Base-by-base conservation (phyloP, 2,329 filamentous ascomycete genomes). In the Claviceps humidiphila region DNA sequence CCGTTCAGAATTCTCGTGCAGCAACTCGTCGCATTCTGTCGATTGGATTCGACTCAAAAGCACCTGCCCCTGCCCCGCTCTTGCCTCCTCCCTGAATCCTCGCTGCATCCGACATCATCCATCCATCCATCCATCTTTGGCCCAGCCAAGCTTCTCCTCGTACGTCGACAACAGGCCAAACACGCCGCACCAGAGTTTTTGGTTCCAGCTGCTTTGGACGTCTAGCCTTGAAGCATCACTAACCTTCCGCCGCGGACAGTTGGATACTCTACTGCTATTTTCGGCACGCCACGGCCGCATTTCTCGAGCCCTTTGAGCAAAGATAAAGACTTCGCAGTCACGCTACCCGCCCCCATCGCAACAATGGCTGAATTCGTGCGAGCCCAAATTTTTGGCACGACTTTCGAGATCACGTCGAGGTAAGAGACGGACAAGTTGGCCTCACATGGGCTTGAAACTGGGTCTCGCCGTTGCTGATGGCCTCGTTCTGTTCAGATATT, bases 381-480 rank as follows among this genome's bases (percentile, higher is more conserved):
- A 73, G 90, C 91, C 68, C 91, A 97, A 80, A 97, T 98, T 71
- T 98, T 98, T 68, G 93, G 93, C 69, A 98, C 93, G 57, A 97
- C 93, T 63, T 98, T 98, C 68, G 93, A 98, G 81, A 97, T 97
- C 74, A 98, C 93, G 62, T 96, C 90, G 73, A 87, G 93, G 89
- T 96, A 81, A 53, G 61, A 47, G n/a, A 8, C 34, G 17, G 24
- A 7, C 16, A 9, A 44, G 20, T 44, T 40, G 26, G 47, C 7
- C 13, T 7, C 3, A 24, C 2, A 46, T 30, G 37, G 5, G 11
- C 44, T n/a, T 16, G 24, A 16, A 34, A 20, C 9, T 14, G 4
- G 26, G n/a, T 9, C 5, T 16, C 26, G 38, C 42, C 49, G 30
- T 17, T 49, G 34, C 49, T 54, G 50, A 49, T 14, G 4, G 16